Percentiles rank a stretch among this genome's conserved stretches.
phyloP scores from a whole-genome alignment of 768 basidiomycete genomes.

The Omphalotus guepiniiformis region DNA sequence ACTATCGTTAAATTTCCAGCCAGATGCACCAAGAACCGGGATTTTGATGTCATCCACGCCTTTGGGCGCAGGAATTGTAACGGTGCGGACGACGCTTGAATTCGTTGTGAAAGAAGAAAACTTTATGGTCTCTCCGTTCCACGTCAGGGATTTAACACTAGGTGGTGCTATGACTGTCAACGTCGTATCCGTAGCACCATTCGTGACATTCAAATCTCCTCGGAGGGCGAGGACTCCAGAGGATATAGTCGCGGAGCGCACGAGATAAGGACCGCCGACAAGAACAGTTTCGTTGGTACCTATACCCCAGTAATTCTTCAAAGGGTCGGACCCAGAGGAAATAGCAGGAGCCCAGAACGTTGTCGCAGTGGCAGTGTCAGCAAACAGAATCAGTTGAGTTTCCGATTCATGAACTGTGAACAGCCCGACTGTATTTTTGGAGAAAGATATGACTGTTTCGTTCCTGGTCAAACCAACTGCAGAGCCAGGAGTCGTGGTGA shows the following conservation, averaged over 20 bases:
- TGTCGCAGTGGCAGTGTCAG: constrained; percentile 59
- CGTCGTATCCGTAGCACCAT: constrained; percentile 28
- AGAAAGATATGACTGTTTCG: constrained; percentile 47
- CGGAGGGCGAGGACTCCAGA: constrained; percentile 50
- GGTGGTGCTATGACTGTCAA: constrained; percentile 64
- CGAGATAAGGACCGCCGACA: constrained; percentile 61
- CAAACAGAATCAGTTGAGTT: constrained; percentile 63
- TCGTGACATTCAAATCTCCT: constrained; percentile 61
- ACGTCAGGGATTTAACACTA: constrained; percentile 49
- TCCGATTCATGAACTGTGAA: constrained; percentile 64
- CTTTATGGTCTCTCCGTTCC: constrained; percentile 61
- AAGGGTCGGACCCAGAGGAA: constrained; percentile 33
- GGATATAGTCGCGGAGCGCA: constrained; percentile 49
- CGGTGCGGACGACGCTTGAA: not conserved
- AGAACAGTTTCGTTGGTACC: constrained; percentile 70
- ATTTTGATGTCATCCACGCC: not conserved
- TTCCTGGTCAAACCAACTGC: constrained; percentile 12
- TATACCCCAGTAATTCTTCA: constrained; percentile 65
- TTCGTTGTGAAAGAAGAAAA: constrained; percentile 25
- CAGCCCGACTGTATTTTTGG: constrained; percentile 52
- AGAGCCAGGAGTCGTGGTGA: constrained; percentile 14
- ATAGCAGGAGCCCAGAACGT: constrained; percentile 78
- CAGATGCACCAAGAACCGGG: constrained; percentile 13
- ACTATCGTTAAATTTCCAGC: constrained; percentile 76
- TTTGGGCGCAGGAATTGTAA: not conserved